A percentile compares a stretch with the other conserved stretches of the same genome.
These are phyloP conservation scores for Scortechinia acanthostroma DNA, from an alignment of 2,329 filamentous ascomycete species.

Conservation along the genomic window DNA sequence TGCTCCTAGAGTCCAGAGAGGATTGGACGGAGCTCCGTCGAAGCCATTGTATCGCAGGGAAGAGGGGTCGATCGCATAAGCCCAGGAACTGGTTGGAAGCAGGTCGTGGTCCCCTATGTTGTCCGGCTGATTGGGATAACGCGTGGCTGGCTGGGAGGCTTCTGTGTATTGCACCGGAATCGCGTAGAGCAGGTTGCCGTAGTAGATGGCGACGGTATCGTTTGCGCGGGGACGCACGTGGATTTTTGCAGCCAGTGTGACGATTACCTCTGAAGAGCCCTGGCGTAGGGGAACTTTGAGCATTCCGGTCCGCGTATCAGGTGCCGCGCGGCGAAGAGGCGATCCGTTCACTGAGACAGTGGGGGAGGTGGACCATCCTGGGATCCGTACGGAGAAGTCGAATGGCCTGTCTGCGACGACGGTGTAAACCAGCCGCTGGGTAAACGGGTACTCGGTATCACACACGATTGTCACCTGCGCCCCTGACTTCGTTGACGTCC, in stretches of 20 bases:
- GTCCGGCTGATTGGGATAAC: not conserved
- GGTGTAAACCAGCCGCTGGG: slow-evolving; percentile 15
- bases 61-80: not conserved
- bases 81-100: not conserved
- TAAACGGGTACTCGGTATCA: slow-evolving; percentile 36
- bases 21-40: not conserved
- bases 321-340: not conserved
- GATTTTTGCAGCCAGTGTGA: not conserved
- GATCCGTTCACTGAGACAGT: not conserved
- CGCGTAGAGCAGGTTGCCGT: not conserved
- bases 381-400: slow-evolving; percentile 17
- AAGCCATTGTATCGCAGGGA: not conserved
- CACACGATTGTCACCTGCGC: slow-evolving; percentile 29
- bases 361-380: slow-evolving; percentile 11
- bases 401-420: slow-evolving; percentile 14
- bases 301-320: not conserved
- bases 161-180: not conserved
- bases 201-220: not conserved
- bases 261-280: not conserved
- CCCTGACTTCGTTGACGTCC: slow-evolving; percentile 23
- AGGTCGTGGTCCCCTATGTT: not conserved
- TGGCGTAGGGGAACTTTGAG: not conserved
- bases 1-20: no score
- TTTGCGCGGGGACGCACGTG: not conserved
- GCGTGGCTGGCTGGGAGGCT: not conserved